Base-by-base conservation (phyloP, 2,329 filamentous ascomycete species). In the Cercospora sp. region DNA sequence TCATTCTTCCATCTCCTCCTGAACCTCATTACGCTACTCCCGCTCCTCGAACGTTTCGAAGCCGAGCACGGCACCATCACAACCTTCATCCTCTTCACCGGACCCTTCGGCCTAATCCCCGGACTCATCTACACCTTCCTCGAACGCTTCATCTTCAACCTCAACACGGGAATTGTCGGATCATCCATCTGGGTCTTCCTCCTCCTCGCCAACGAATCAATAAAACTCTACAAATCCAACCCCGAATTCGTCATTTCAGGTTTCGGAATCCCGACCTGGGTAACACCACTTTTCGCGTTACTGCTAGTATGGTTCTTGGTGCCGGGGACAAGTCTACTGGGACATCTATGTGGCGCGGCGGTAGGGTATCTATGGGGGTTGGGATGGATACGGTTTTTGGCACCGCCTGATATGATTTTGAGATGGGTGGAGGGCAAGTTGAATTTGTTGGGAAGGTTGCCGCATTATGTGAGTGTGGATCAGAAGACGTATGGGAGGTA, bases 401-500 rank as follows among this genome's bases (percentile, higher is more conserved):
- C 93, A 16, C 95, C 95, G 24, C 94, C 93, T 1, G 95, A 98
- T 81, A 91, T 91, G 86, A 87, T 91, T 30, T 84, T 98, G 66
- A 87, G 93, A 72, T 98, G 91, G 89, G 86, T 97, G 65, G 95
- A 99, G 81, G 88, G 87, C 18, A 96, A 94, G 78, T 82, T 98
- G 68, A 95, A 97, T 76, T 85, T 98, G 9, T 84, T 97, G 24
- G 91, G 89, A 21, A 86, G 93, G 68, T 81, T 98, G 28, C 94
- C 94, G 55, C 92, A 97, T 80, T 98, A 97, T 76, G 91, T 98
- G 59, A 96, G 92, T 66, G 90, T 97, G 16, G 94, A 98, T 77
- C 94, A 97, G 80, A 97, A 97, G 85, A 97, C 92, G 5, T 97
- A 94, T 76, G 94, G 94, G 7, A 87, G 94, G 63, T 97, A 97